These are phyloP conservation scores for Bolboschoenoplectus hybrid DNA, from an alignment of 202 grass and related monocot genomes.

Conservation along the genomic window DNA sequence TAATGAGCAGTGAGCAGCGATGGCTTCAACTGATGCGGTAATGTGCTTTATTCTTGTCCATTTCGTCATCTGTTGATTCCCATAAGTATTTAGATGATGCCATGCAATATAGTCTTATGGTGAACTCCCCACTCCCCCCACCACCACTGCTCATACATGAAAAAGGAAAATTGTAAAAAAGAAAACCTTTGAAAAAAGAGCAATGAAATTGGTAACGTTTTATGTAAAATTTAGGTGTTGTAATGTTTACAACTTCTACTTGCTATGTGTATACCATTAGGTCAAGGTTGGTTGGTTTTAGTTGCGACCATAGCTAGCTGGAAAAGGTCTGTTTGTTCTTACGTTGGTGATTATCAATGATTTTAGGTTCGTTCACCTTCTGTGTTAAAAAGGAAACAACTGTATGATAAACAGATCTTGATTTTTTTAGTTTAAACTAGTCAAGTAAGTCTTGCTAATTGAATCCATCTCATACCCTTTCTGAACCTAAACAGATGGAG, in stretches of 20 bases:
- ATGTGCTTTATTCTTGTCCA: not conserved
- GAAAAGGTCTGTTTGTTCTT: not conserved
- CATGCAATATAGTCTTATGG: not conserved
- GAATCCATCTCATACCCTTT: conserved; percentile 46
- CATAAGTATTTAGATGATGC: not conserved
- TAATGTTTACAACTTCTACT: not conserved
- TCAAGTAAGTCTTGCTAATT: not conserved
- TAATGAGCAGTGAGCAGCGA: not conserved
- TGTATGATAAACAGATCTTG: not conserved
- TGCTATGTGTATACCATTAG: not conserved
- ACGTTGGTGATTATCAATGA: not conserved
- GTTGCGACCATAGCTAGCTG: not conserved
- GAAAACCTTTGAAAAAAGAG: not conserved
- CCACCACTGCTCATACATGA: not conserved
- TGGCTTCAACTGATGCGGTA: not conserved
- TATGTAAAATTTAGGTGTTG: not conserved
- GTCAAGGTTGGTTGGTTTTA: conserved; percentile 22
- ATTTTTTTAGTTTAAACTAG: conserved; percentile 4
- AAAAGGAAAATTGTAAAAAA: not conserved
- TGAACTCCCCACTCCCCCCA: not conserved
- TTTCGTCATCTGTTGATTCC: not conserved
- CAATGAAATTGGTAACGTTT: not conserved
- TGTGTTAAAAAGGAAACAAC: not conserved
- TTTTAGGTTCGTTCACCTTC: not conserved
- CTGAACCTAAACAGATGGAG: conserved; percentile 78